phyloP scores from a whole-genome alignment of 805 yeast genomes.

The Saccharomycopsis microspora region DNA sequence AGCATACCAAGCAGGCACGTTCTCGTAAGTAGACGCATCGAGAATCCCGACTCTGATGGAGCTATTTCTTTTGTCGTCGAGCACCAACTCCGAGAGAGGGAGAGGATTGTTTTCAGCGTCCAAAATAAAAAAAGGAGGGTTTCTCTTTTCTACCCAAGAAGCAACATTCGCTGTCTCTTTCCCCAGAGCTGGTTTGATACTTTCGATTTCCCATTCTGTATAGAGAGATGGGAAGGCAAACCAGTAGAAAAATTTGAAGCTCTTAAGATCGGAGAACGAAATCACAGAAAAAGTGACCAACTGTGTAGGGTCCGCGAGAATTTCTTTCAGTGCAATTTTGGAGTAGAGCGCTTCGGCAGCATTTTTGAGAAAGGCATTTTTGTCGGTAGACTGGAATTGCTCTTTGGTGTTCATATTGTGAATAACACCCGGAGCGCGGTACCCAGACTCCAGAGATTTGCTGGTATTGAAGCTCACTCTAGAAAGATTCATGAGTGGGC shows the following conservation, averaged over 20 bases:
- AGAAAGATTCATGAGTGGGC: conserved; percentile 23
- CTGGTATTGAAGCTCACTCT: conserved; percentile 20
- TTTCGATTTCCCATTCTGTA: conserved; percentile 33
- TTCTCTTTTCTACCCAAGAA: conserved; percentile 17
- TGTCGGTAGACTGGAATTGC: conserved; percentile 65
- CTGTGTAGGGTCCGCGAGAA: conserved; percentile 28
- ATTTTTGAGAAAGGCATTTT: conserved; percentile 39
- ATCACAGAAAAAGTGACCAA: conserved; percentile 39
- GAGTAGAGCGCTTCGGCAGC: conserved; percentile 24
- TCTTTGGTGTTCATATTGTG: conserved; percentile 75
- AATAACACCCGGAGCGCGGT: conserved; percentile 29
- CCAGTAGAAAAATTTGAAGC: conserved; percentile 86
- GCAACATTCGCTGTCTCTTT: conserved; percentile 17
- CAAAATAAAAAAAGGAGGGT: conserved; percentile 20
- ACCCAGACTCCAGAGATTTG: conserved; percentile 18
- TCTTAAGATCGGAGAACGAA: conserved; percentile 81
- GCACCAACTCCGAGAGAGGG: conserved; percentile 17
- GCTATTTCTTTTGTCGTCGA: conserved; percentile 15
- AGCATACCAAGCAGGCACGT: conserved; percentile 39
- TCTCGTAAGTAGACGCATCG: conserved; percentile 26
- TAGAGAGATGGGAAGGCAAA: conserved; percentile 62
- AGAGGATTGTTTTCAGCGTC: conserved; percentile 15
- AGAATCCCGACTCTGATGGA: conserved; percentile 25
- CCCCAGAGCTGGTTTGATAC: not conserved
- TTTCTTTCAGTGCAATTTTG: conserved; percentile 24